Conservation (phyloP, 306 rosid genomes). For the Calophaca sinica region DNA sequence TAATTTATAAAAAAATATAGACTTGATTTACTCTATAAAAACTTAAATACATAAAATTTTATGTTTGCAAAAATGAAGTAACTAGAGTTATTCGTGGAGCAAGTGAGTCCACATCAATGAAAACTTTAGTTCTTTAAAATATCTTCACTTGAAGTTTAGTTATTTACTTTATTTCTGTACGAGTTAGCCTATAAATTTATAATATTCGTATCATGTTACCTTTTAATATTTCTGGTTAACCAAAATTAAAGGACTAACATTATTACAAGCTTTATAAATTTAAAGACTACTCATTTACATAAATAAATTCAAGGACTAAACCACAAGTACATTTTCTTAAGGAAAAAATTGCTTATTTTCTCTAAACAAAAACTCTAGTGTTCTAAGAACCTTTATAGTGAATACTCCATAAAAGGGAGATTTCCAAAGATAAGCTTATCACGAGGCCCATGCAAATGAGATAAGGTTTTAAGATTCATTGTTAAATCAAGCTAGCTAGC, state of each 20-base stretch:
- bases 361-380: not conserved
- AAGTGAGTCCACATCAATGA: too few relatives aligned
- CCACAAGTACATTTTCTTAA: not conserved
- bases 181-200: not conserved
- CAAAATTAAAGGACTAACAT: too few relatives aligned
- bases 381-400: too few relatives aligned
- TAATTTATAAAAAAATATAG: too few relatives aligned
- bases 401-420: too few relatives aligned
- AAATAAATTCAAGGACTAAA: not conserved
- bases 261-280: too few relatives aligned
- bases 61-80: too few relatives aligned
- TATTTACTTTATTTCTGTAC: not conserved
- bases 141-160: not conserved
- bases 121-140: too few relatives aligned
- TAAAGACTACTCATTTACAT: not conserved
- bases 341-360: not conserved
- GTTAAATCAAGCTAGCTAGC: not conserved
- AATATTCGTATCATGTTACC: not conserved
- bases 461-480: constrained; percentile 28
- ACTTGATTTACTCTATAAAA: too few relatives aligned
- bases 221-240: not conserved
- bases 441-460: constrained; percentile 25
- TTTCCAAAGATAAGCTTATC: not conserved
- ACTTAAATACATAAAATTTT: too few relatives aligned
- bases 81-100: too few relatives aligned